Base-by-base conservation (phyloP, 352 stramenopile genomes). In the Phytophthora pseudosyringae region DNA sequence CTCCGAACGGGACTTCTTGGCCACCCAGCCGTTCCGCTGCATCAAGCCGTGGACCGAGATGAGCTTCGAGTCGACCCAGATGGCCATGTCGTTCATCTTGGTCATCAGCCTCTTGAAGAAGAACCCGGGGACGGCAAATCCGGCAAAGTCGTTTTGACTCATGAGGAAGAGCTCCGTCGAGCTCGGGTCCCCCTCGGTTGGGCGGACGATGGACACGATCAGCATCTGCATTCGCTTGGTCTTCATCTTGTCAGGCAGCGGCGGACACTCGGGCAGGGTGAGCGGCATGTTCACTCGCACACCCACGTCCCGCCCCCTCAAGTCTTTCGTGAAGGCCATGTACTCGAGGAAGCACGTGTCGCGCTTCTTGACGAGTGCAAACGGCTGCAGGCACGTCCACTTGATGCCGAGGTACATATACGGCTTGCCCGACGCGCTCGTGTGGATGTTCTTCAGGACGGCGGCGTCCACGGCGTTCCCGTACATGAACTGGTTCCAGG, bases 331-430 rank as follows among this genome's bases (percentile, higher is more conserved):
- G 72, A 80, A 84, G 10, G 75, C 73, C 73, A 92, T 85, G 67
- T 88, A 91, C 60, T 94, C 85, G 40, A 94, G 57, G 49, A 81
- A 90, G 60, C 75, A 85, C 11, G 80, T 80, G 65, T 94, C 80
- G 29, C 78, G 72, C 69, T 89, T 90, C 56, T 78, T 78, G 21
- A 81, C 61, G 16, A 91, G 71, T 33, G 82, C 56, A 21, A 81
- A 80, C n/a, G 78, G 73, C 58, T 81, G 75, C 36, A 90, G 60
- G 48, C 80, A 89, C 29, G 73, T 70, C 85, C 85, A 94, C 47
- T 94, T 94, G 71, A 90, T 86, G 18, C 85, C 85, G 33, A 94
- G 67, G 59, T 94, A 94, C 59, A 78, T 26, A 44, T 84, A 64
- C 18, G 76, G 58, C 35, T 78, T 67, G 35, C 62, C 61, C 25